Conservation (phyloP, 2,329 filamentous ascomycete species). For the Hypoxylon sp. region DNA sequence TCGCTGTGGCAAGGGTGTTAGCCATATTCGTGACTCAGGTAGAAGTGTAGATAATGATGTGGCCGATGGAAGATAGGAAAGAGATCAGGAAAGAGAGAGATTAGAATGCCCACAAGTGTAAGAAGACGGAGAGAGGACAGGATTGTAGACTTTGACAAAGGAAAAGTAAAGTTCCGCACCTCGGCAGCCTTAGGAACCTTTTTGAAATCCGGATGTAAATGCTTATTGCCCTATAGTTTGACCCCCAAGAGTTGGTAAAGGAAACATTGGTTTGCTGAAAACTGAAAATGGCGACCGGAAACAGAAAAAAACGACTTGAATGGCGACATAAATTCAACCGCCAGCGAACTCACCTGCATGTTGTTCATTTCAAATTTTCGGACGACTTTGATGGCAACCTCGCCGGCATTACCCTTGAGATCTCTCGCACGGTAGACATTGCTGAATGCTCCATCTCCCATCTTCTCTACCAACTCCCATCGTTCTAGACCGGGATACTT, state of each 20-base stretch:
- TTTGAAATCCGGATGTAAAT: conserved; percentile 96
- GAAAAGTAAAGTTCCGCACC: conserved; percentile 77
- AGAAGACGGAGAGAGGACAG: conserved; percentile 43
- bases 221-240: conserved; percentile 82
- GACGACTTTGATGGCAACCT: conserved; percentile 98
- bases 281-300: conserved; percentile 51
- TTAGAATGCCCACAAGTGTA: conserved; percentile 49
- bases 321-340: conserved; percentile 51
- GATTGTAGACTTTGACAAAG: conserved; percentile 49
- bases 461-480: conserved; percentile 92
- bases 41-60: conserved; percentile 28
- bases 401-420: conserved; percentile 75
- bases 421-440: conserved; percentile 96
- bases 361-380: conserved; percentile 99
- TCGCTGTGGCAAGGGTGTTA: conserved; percentile 71
- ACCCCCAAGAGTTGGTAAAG: conserved; percentile 68
- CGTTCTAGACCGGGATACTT: conserved; percentile 87
- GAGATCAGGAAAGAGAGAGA: conserved; percentile 31
- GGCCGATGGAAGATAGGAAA: conserved; percentile 20
- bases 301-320: conserved; percentile 48
- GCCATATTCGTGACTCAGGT: conserved; percentile 17
- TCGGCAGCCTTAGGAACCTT: conserved; percentile 96
- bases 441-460: conserved; percentile 99
- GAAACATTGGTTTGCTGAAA: conserved; percentile 38
- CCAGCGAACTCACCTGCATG: conserved; percentile 85